Percentiles rank a stretch among this genome's conserved stretches.
These are phyloP conservation scores for Ceratonia siliqua DNA, from an alignment of 306 rosid genomes.

Conservation along the genomic window DNA sequence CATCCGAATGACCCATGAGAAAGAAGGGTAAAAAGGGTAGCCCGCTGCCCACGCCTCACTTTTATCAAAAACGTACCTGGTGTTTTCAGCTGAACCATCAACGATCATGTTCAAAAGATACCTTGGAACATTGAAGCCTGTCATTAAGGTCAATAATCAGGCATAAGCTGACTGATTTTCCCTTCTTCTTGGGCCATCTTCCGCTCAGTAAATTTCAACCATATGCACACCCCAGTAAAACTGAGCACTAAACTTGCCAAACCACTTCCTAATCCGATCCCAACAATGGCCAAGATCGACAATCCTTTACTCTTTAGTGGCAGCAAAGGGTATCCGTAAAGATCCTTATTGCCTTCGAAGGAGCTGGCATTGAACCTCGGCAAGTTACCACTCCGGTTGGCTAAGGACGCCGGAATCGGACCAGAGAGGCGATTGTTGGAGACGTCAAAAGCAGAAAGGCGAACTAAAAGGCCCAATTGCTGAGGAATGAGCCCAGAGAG, in stretches of 20 bases:
- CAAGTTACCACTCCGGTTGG: conserved; percentile 66
- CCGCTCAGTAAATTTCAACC: conserved; percentile 83
- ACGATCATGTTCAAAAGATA: conserved; percentile 38
- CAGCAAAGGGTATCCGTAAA: conserved; percentile 87
- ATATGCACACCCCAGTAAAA: conserved; percentile 87
- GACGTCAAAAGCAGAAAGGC: conserved; percentile 87
- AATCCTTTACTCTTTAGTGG: conserved; percentile 60
- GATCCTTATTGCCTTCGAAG: conserved; percentile 78
- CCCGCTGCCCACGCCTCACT: conserved; percentile 51
- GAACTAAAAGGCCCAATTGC: conserved; percentile 74
- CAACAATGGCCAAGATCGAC: conserved; percentile 86
- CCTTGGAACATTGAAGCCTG: conserved; percentile 35
- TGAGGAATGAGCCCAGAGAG: conserved; percentile 86
- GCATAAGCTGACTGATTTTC: conserved; percentile 83
- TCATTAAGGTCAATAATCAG: conserved; percentile 66
- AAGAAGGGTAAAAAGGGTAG: conserved; percentile 31
- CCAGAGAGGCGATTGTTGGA: conserved; percentile 78
- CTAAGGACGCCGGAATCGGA: conserved; percentile 65
- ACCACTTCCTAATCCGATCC: conserved; percentile 96
- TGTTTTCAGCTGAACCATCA: conserved; percentile 33
- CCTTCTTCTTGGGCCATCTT: conserved; percentile 80
- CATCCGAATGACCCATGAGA: conserved; percentile 39
- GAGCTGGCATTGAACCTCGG: conserved; percentile 79
- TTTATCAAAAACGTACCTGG: conserved; percentile 43
- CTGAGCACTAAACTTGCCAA: conserved; percentile 80